Conservation (phyloP, 2,329 filamentous ascomycete genomes). For the Hyphodiscus sp. region DNA sequence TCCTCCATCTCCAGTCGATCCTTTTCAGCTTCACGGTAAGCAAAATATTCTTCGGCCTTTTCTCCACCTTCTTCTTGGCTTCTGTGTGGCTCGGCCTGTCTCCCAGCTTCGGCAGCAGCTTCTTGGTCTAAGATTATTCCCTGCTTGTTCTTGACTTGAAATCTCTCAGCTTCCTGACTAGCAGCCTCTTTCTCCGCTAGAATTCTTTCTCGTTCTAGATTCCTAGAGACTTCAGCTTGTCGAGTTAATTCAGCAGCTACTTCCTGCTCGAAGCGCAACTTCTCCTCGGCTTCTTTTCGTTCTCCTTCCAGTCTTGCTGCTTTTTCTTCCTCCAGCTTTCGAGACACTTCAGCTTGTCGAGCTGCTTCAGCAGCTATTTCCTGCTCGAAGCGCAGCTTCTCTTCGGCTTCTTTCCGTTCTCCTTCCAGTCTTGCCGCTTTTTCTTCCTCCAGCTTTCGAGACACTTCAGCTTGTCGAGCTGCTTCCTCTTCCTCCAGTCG, state of each 20-base stretch:
- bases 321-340: background rate
- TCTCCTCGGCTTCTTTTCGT: constrained; percentile 5
- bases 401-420: constrained; percentile 9
- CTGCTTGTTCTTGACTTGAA: constrained; percentile 1
- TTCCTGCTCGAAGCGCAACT: background rate
- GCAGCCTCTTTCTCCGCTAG: constrained; percentile 10
- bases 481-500: background rate
- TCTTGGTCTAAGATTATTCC: background rate
- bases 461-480: background rate
- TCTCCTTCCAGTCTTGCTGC: constrained; percentile 7
- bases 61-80: background rate
- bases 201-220: constrained; percentile 4
- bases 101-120: background rate
- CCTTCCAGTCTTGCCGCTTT: constrained; percentile 3
- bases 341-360: background rate
- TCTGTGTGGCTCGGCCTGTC: background rate
- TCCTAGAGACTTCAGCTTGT: background rate
- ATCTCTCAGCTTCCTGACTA: constrained; percentile 5
- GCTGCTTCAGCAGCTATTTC: background rate
- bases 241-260: background rate
- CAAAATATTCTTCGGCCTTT: background rate
- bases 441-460: background rate
- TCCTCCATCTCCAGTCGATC: background rate
- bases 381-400: background rate
- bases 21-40: background rate